phyloP scores from a whole-genome alignment of 371 early-diverging fungal genomes.

The Mucor indicus region DNA sequence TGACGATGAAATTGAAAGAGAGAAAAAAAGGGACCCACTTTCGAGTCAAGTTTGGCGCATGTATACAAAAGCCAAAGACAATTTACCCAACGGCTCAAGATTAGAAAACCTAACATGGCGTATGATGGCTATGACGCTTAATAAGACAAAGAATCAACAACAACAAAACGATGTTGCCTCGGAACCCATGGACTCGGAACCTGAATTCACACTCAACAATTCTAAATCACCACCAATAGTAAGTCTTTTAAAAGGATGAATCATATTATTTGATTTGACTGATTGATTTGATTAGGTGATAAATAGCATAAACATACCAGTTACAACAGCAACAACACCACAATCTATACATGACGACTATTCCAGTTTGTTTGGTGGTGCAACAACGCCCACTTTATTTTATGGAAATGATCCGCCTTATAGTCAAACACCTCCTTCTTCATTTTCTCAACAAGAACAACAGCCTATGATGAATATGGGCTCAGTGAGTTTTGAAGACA shows the following conservation, averaged over 20 bases:
- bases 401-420: background rate
- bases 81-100: conserved; percentile 58
- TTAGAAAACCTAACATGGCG: conserved; percentile 73
- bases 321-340: background rate
- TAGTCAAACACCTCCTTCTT: conserved; percentile 1
- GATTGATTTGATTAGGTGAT: background rate
- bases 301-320: background rate
- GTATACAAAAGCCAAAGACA: conserved; percentile 67
- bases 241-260: background rate
- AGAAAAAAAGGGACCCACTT: conserved; percentile 52
- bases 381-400: background rate
- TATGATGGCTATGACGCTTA: conserved; percentile 63
- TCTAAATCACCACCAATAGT: conserved; percentile 21
- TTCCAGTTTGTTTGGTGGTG: background rate
- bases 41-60: conserved; percentile 66
- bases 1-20: conserved; percentile 4
- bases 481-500: conserved; percentile 23
- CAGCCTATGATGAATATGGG: conserved; percentile 8
- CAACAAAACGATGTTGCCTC: conserved; percentile 3
- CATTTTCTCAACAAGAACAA: conserved; percentile 1
- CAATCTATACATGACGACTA: too few relatives aligned
- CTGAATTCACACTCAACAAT: conserved; percentile 5
- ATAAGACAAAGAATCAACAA: background rate
- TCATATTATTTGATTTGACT: background rate
- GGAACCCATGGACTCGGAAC: conserved; percentile 3